Conservation (phyloP, 257 asterid genomes). For the Solanum chilense region DNA sequence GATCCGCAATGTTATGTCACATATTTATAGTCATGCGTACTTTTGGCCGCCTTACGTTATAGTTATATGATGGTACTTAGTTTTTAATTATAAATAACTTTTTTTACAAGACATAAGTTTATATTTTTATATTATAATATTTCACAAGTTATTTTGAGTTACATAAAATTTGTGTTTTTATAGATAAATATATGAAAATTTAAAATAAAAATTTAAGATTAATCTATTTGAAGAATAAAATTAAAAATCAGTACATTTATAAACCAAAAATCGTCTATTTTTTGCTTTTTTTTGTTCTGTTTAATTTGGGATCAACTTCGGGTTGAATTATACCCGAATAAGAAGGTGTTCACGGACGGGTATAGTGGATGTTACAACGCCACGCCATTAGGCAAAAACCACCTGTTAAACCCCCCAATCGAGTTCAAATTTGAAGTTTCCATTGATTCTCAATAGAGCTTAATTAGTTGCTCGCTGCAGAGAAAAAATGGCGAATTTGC, state of each 20-base stretch:
- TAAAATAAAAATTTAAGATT: too few species aligned
- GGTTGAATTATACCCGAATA: background rate
- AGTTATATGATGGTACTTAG: accelerated
- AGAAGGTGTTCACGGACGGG: background rate
- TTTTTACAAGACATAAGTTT: accelerated
- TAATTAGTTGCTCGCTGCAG: background rate
- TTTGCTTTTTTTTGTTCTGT: too few species aligned
- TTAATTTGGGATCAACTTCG: background rate
- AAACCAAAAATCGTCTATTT: background rate
- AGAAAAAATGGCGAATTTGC: conserved; percentile 39
- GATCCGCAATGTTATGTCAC: background rate
- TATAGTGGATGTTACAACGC: background rate
- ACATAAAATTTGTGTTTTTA: too few species aligned
- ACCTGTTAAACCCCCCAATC: background rate
- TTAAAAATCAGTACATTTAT: background rate
- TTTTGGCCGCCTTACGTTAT: background rate
- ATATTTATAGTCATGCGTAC: background rate
- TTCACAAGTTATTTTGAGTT: accelerated
- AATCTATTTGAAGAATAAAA: background rate
- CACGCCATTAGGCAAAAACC: background rate
- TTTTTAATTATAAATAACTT: too few species aligned
- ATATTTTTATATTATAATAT: too few species aligned
- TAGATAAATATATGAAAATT: background rate
- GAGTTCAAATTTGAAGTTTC: background rate
- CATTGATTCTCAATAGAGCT: background rate